phyloP scores from a whole-genome alignment of 2,329 filamentous ascomycete species.

The Diplodia intermedia region DNA sequence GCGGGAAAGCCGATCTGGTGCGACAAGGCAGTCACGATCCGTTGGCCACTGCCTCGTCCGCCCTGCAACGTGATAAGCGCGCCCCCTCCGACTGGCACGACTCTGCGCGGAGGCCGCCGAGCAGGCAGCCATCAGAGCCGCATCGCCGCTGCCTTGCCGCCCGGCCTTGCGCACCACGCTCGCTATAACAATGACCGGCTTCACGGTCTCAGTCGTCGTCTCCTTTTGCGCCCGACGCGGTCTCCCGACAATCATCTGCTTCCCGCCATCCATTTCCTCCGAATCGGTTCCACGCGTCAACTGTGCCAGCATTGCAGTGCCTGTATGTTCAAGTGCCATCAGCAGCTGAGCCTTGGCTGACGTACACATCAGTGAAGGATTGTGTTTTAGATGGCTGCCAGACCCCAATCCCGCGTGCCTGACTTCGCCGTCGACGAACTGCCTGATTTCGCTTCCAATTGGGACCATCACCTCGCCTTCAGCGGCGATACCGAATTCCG shows the following conservation, averaged over 20 bases:
- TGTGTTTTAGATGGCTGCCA: slow-evolving; percentile 16
- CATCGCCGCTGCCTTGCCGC: slow-evolving; percentile 18
- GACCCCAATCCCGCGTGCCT: background rate
- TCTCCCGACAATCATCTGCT: background rate
- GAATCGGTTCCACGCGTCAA: background rate
- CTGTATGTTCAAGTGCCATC: background rate
- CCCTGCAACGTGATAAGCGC: slow-evolving; percentile 26
- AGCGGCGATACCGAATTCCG: background rate
- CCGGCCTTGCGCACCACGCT: background rate
- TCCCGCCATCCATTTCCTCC: background rate
- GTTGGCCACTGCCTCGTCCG: background rate
- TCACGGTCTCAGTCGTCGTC: background rate
- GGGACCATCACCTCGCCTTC: slow-evolving; percentile 9
- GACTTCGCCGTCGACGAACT: background rate
- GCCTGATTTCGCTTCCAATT: background rate
- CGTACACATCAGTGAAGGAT: background rate
- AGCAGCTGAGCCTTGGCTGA: slow-evolving; percentile 1
- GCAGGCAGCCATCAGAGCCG: slow-evolving; percentile 21
- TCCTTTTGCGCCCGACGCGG: slow-evolving; percentile 1
- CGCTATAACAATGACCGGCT: background rate
- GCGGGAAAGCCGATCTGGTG: slow-evolving; percentile 21
- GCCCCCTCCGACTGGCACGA: slow-evolving; percentile 2
- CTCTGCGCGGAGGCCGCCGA: slow-evolving; percentile 15
- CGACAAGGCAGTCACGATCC: slow-evolving; percentile 2
- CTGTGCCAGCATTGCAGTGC: slow-evolving; percentile 5